These are phyloP conservation scores for Ogataea hybrid DNA, from an alignment of 1,139 yeast species.

Conservation along the genomic window DNA sequence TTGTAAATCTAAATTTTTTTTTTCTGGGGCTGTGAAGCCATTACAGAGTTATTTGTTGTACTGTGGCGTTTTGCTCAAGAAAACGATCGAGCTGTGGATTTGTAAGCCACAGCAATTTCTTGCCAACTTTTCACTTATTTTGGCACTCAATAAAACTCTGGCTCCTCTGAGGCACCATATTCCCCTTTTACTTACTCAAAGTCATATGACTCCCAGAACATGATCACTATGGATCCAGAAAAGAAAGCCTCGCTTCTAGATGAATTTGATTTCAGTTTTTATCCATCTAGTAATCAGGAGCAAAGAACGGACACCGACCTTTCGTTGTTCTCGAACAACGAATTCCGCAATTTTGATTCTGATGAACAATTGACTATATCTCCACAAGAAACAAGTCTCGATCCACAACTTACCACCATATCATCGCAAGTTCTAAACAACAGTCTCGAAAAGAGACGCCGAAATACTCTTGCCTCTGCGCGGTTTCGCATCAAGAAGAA, in stretches of 20 bases:
- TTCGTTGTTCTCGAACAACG: constrained; percentile 25
- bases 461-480: constrained; percentile 65
- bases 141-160: not conserved
- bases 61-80: constrained; percentile 4
- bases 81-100: not conserved
- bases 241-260: constrained; percentile 10
- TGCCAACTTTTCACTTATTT: not conserved
- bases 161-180: not conserved
- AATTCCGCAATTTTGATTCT: constrained; percentile 25
- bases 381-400: constrained; percentile 5
- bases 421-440: not conserved
- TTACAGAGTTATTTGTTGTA: not conserved
- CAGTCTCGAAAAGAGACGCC: constrained; percentile 39
- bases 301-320: constrained; percentile 25
- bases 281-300: constrained; percentile 3
- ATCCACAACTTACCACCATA: constrained; percentile 7
- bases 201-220: constrained; percentile 10
- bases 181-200: not conserved
- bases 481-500: constrained; percentile 62
- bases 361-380: constrained; percentile 1
- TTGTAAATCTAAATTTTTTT: not conserved
- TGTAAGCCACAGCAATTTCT: not conserved
- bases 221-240: constrained; percentile 2
- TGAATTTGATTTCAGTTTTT: constrained; percentile 17
- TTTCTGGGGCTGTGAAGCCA: not conserved